Conservation (phyloP, 1,284 basidiomycete species). For the Neonothopanus nambi region DNA sequence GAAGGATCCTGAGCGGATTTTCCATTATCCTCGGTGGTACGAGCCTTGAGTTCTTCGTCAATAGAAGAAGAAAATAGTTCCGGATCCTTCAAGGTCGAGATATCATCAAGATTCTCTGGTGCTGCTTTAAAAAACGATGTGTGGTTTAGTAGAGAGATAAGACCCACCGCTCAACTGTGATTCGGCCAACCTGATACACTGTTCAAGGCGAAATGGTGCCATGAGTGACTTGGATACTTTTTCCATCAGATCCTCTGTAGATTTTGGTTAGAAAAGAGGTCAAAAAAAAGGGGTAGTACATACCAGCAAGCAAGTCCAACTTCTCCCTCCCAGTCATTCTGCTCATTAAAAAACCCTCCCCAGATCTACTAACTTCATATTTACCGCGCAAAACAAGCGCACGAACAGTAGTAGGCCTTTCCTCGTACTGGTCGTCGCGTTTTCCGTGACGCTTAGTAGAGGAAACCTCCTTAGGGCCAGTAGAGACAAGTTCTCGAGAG, state of each 20-base stretch:
- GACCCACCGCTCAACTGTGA: conserved; percentile 67
- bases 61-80: conserved; percentile 59
- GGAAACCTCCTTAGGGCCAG: conserved; percentile 28
- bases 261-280: background rate
- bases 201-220: conserved; percentile 62
- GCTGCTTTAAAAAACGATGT: conserved; percentile 6
- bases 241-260: conserved; percentile 65
- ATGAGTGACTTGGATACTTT: conserved; percentile 57
- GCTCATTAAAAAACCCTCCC: conserved; percentile 56
- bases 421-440: conserved; percentile 44
- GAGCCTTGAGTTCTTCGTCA: conserved; percentile 52
- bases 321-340: conserved; percentile 76
- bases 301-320: conserved; percentile 73
- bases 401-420: conserved; percentile 63
- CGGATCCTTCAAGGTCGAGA: conserved; percentile 61
- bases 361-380: conserved; percentile 66
- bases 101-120: conserved; percentile 66
- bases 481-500: conserved; percentile 47
- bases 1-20: conserved; percentile 38
- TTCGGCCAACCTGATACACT: conserved; percentile 63
- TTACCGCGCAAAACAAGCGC: conserved; percentile 75
- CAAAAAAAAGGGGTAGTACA: conserved; percentile 20
- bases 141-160: background rate
- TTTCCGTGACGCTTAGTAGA: conserved; percentile 31
- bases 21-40: conserved; percentile 38